These are phyloP conservation scores for Syncephalastrum sp. DNA, from an alignment of 371 early-diverging fungal genomes.

Conservation along the genomic window DNA sequence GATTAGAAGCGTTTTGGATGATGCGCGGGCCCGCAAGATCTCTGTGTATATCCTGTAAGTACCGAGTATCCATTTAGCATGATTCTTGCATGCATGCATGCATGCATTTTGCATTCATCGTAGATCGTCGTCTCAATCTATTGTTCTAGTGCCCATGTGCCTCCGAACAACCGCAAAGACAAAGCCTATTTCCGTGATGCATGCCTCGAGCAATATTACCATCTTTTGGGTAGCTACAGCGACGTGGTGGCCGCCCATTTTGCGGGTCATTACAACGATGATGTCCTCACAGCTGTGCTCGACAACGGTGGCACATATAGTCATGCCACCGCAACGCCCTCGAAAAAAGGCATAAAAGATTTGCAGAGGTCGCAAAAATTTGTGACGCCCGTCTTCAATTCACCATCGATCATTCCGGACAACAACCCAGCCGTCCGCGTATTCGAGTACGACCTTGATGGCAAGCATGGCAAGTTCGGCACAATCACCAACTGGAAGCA, in stretches of 20 bases:
- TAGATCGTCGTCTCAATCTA: too few species aligned
- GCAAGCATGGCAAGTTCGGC: constrained; percentile 23
- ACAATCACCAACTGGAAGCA: constrained; percentile 40
- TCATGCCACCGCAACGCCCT: neutral
- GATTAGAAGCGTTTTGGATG: constrained; percentile 17
- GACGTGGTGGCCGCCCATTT: constrained; percentile 44
- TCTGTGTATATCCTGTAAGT: constrained; percentile 26
- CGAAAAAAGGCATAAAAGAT: constrained; percentile 4
- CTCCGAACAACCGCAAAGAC: constrained; percentile 34
- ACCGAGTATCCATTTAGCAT: neutral
- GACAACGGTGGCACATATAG: constrained; percentile 6
- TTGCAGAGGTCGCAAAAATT: constrained; percentile 9
- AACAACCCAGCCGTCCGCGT: constrained; percentile 52
- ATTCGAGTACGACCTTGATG: constrained; percentile 39
- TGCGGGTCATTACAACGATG: constrained; percentile 49
- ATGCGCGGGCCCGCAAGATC: constrained; percentile 11
- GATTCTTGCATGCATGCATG: too few species aligned
- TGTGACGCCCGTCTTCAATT: constrained; percentile 33
- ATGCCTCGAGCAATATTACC: constrained; percentile 36
- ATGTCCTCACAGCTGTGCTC: constrained; percentile 21
- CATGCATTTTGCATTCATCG: too few species aligned
- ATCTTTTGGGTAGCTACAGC: constrained; percentile 38
- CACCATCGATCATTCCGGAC: constrained; percentile 49
- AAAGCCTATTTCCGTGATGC: constrained; percentile 16
- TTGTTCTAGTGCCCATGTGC: constrained; percentile 44